Base-by-base conservation (phyloP, 345 rosid species). In the Sapria himalayana region DNA sequence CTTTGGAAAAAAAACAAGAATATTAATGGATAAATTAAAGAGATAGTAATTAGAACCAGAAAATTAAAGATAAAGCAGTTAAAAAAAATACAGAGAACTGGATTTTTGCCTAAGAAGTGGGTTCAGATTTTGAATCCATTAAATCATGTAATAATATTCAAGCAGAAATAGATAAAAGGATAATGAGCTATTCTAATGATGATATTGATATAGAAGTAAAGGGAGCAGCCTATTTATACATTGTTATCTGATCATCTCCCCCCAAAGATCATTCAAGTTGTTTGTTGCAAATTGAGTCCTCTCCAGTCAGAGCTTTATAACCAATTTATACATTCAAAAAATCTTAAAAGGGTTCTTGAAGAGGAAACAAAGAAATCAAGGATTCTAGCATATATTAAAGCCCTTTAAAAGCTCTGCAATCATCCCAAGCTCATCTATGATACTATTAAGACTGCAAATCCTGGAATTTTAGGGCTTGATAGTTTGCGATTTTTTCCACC, bases 351-450 rank as follows among this genome's bases (percentile, higher is more conserved):
- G 44, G 94, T 76, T 45, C 72, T 89, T 31, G 60, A 70, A 19
- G 94, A 78, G 47, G 91, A 79, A 56, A 47, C 64, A 58, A 89
- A 82, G 58, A 70, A 74, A 52, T 70, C 93, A n/a, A 82, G 71
- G 71, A 85, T 89, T 42, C 67, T 89, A 70, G 98, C 94, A 41
- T 81, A 78, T 62, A 82, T 89, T 44, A 89, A 94, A 41, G 94
- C 93, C 57, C 98, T 89, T 36, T 81, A 89, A 72, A 89, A 89
- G 81, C 91, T 89, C 49, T 82, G 98, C 71, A 89, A 89, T 59
- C 98, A 89, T 71, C 98, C 98, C 36, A 89, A 89, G 98, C 91
- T 89, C 37, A 89, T 89, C 49, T 89, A 78, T 33, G 98, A 89
- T 50, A 89, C 98, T 21, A 60, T 82, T 33, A 76, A 59, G 61